phyloP scores from a whole-genome alignment of 2,329 filamentous ascomycete species.

The Ophiobolus disseminans region DNA sequence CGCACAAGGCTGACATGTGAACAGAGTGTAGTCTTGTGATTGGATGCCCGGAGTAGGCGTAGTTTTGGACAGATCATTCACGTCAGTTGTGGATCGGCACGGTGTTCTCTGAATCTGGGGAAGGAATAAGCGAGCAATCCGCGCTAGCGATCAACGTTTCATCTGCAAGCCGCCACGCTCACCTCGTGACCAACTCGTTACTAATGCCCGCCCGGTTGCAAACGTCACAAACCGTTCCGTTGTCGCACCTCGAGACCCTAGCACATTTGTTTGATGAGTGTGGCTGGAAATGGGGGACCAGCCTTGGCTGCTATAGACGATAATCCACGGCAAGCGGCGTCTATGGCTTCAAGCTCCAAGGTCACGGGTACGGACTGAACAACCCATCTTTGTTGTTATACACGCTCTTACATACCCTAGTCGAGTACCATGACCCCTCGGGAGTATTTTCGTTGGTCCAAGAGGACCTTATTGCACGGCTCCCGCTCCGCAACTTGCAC shows the following conservation, averaged over 20 bases:
- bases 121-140: conserved; percentile 15
- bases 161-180: conserved; percentile 27
- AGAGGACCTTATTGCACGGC: conserved; percentile 75
- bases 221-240: conserved; percentile 18
- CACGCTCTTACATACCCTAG: conserved; percentile 59
- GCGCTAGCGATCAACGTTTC: conserved; percentile 19
- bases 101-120: background rate
- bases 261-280: conserved; percentile 42
- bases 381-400: too few relatives aligned
- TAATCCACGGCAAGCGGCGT: conserved; percentile 38
- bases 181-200: conserved; percentile 24
- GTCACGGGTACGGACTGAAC: conserved; percentile 54
- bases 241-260: conserved; percentile 5
- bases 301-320: conserved; percentile 45
- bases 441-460: conserved; percentile 84
- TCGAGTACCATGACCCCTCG: conserved; percentile 95
- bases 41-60: conserved; percentile 4
- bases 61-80: too few relatives aligned
- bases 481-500: conserved; percentile 89
- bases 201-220: conserved; percentile 26
- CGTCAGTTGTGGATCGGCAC: too few relatives aligned
- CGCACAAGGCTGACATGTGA: conserved; percentile 20
- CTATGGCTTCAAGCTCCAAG: conserved; percentile 55
- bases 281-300: conserved; percentile 48
- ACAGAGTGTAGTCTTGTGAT: background rate